Evolutionary conservation across 2,329 filamentous ascomycete species (phyloP), one percentile per base, ranked within the genome.

Genomic region (Botrytis fabae): DNA sequence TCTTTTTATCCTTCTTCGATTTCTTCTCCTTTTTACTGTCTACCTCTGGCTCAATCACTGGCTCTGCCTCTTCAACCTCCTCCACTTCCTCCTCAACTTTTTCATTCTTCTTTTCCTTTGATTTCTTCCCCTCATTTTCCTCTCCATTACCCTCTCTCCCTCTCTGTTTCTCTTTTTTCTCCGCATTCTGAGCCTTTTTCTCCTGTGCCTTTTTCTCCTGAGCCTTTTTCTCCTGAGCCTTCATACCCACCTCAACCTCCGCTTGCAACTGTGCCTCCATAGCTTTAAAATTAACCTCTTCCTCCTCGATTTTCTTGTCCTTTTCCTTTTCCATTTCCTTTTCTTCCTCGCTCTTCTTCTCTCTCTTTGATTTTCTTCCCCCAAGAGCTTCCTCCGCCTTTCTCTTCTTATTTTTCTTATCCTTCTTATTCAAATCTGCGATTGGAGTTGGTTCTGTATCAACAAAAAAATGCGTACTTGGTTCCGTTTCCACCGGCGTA

Each of bases 341-440:
- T 40, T 65, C 22, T 12, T n/a, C 32, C 22, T 61, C 32, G 8
- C 25, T 32, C 63, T 93, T 90, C 85, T 96, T 97, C 77, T 97
- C 93, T 38, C 97, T 93, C 51, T 73, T 72, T 14, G 40, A 35
- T 38, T 73, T 70, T 28, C 44, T 38, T 16, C 35, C 66, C 18
- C 5, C n/a, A 4, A 42, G 32, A 54, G 38, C 14, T n/a, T 54
- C 60, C 5, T 70, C 44, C 16, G 44, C 12, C 40, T 60, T 46
- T 32, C 28, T 61, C 40, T 70, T 70, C 8, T 69, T 64, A 51
- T 51, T 54, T 18, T 77, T 76, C 64, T 74, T 76, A n/a, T 70
- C 74, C 63, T 75, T 71, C 73, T 76, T 76, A 28, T 61, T 44
- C 4, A 46, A 42, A 4, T 62, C 42, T 51, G 35, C 32, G 2